Evolutionary conservation across 2,329 filamentous ascomycete genomes (phyloP).

Genomic region (Colletotrichum sp.): DNA sequence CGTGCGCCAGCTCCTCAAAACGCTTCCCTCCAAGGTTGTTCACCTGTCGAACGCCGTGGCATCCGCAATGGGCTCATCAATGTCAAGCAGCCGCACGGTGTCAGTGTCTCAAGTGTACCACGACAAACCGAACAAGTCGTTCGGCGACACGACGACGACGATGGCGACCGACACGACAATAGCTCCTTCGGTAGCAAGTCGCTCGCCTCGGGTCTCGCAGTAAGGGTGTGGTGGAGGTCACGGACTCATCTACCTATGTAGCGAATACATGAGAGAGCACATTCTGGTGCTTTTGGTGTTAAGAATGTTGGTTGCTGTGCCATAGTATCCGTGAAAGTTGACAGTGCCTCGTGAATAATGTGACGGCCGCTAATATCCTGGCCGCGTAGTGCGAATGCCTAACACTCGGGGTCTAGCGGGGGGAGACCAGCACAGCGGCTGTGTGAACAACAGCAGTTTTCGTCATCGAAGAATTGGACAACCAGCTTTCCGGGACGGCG

Average conservation of each 20-base stretch:
- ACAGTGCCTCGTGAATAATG: not conserved
- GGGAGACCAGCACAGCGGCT: not conserved
- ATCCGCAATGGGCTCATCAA: not conserved
- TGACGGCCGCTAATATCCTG: not conserved
- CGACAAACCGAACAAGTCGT: not conserved
- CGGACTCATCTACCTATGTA: not conserved
- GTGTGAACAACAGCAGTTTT: not conserved
- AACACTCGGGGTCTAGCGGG: not conserved
- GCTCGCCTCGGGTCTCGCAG: not conserved
- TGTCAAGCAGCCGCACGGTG: not conserved
- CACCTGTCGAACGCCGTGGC: not conserved
- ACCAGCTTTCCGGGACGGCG: not conserved
- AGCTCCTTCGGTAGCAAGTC: not conserved
- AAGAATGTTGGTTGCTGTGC: not conserved
- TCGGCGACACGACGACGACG: not conserved
- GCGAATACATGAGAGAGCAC: not conserved
- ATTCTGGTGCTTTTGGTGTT: not conserved
- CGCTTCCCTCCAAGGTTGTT: not conserved
- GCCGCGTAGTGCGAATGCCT: not conserved
- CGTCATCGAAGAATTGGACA: not conserved
- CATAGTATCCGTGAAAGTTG: not conserved
- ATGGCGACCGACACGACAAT: not conserved
- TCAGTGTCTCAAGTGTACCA: not conserved
- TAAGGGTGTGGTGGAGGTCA: not conserved
- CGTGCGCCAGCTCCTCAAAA: constrained; percentile 32